Evolutionary conservation across 2,329 filamentous ascomycete genomes (phyloP).

Genomic region (Sporothrix protearum): DNA sequence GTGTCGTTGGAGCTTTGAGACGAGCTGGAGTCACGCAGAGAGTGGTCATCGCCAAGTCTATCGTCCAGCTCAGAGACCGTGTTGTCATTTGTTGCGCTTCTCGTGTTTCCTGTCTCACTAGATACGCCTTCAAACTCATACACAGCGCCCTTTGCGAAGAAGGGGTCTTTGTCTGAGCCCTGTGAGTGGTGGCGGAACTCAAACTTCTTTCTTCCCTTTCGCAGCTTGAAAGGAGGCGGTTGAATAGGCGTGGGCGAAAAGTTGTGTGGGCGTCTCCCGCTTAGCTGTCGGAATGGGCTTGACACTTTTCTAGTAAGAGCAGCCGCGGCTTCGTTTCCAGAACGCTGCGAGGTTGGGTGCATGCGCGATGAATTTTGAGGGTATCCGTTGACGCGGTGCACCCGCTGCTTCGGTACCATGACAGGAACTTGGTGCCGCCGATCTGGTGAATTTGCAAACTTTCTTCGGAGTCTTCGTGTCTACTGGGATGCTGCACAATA

Average conservation of each 20-base stretch:
- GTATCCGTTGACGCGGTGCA: constrained; percentile 36
- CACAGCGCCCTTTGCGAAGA: not conserved
- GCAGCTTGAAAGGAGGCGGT: not conserved
- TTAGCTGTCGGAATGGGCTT: constrained; percentile 25
- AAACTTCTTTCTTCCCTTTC: constrained; percentile 20
- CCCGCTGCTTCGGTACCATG: constrained; percentile 34
- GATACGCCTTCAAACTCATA: constrained; percentile 19
- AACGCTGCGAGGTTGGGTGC: constrained; percentile 18
- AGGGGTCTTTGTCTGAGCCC: constrained; percentile 3
- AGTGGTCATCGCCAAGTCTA: not conserved
- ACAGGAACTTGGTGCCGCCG: constrained; percentile 31
- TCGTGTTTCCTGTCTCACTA: constrained; percentile 6
- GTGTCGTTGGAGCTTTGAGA: constrained; percentile 25
- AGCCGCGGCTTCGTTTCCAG: constrained; percentile 12
- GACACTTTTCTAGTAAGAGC: constrained; percentile 18
- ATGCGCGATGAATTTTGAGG: constrained; percentile 30
- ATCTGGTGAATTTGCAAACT: constrained; percentile 27
- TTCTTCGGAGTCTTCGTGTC: constrained; percentile 22
- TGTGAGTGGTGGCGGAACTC: constrained; percentile 26
- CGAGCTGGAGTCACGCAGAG: constrained; percentile 22
- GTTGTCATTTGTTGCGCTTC: not conserved
- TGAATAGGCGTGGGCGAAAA: constrained; percentile 24
- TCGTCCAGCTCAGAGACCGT: not conserved
- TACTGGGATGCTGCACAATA: constrained; percentile 32
- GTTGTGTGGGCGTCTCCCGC: not conserved